These are phyloP conservation scores for Pseudogymnoascus sp. DNA, from an alignment of 2,329 filamentous ascomycete genomes.

Conservation along the genomic window DNA sequence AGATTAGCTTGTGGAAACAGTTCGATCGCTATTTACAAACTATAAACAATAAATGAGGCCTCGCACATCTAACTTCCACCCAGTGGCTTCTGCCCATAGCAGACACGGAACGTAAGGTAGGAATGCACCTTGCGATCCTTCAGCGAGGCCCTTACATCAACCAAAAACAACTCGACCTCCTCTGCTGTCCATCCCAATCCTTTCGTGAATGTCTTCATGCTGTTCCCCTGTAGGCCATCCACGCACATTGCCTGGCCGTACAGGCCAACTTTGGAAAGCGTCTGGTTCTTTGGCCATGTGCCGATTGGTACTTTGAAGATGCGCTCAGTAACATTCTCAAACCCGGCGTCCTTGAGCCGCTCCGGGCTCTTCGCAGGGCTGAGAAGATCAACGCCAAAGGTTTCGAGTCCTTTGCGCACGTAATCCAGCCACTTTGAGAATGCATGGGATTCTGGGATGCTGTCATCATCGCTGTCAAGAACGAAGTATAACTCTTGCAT, in stretches of 20 bases:
- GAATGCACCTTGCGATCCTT: constrained; percentile 10
- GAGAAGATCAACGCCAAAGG: constrained; percentile 13
- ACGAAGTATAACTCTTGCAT: constrained; percentile 22
- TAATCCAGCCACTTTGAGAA: constrained; percentile 8
- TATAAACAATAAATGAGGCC: neutral
- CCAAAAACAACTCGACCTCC: neutral
- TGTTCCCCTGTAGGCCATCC: constrained; percentile 18
- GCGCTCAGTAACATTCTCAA: constrained; percentile 7
- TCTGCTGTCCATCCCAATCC: neutral
- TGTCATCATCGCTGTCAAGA: constrained; percentile 13
- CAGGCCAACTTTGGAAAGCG: neutral
- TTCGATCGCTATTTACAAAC: neutral
- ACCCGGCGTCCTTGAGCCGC: constrained; percentile 13
- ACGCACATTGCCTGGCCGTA: too few species aligned
- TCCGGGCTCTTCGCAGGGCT: constrained; percentile 13
- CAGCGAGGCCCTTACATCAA: neutral
- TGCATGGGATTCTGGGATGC: constrained; percentile 12
- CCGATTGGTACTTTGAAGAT: constrained; percentile 7
- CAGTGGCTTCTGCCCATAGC: neutral
- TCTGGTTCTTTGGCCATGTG: neutral
- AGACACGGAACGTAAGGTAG: constrained; percentile 3
- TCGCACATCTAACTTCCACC: neutral
- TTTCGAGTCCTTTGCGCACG: constrained; percentile 11
- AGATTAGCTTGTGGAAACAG: neutral
- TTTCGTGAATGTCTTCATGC: neutral